Conservation (phyloP, 2,329 filamentous ascomycete species). For the Trichoderma simmonsii region DNA sequence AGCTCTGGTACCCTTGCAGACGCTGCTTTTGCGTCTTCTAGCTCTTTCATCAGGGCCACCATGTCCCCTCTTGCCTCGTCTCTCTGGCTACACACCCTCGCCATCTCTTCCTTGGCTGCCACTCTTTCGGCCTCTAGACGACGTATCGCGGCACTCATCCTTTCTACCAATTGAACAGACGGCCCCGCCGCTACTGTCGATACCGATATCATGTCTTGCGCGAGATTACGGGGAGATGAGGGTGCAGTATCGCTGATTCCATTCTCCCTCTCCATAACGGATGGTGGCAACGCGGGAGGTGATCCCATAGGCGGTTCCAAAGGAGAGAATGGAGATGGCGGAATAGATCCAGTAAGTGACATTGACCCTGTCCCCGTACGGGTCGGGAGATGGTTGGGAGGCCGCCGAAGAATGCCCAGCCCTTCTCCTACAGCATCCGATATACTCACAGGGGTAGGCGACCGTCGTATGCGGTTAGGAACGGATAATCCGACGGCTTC, state of each 20-base stretch:
- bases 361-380: slow-evolving; percentile 43
- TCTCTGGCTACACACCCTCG: slow-evolving; percentile 74
- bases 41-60: slow-evolving; percentile 83
- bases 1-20: slow-evolving; percentile 60
- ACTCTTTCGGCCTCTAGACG: slow-evolving; percentile 90
- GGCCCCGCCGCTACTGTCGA: slow-evolving; percentile 89
- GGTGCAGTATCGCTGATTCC: slow-evolving; percentile 45
- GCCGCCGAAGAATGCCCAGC: slow-evolving; percentile 43
- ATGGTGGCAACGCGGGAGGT: slow-evolving; percentile 36
- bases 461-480: slow-evolving; percentile 33
- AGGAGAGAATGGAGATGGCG: slow-evolving; percentile 44
- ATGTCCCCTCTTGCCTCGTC: slow-evolving; percentile 92
- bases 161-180: slow-evolving; percentile 90
- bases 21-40: slow-evolving; percentile 65
- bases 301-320: slow-evolving; percentile 41
- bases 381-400: slow-evolving; percentile 46
- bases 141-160: slow-evolving; percentile 91
- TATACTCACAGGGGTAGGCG: slow-evolving; percentile 49
- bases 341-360: slow-evolving; percentile 37
- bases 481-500: slow-evolving; percentile 50
- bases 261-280: slow-evolving; percentile 48
- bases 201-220: slow-evolving; percentile 82
- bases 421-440: slow-evolving; percentile 39
- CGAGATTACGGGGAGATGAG: slow-evolving; percentile 63
- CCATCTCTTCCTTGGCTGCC: slow-evolving; percentile 80